Conservation (phyloP, 352 stramenopile genomes). For the Pilasporangium apinafurcum region DNA sequence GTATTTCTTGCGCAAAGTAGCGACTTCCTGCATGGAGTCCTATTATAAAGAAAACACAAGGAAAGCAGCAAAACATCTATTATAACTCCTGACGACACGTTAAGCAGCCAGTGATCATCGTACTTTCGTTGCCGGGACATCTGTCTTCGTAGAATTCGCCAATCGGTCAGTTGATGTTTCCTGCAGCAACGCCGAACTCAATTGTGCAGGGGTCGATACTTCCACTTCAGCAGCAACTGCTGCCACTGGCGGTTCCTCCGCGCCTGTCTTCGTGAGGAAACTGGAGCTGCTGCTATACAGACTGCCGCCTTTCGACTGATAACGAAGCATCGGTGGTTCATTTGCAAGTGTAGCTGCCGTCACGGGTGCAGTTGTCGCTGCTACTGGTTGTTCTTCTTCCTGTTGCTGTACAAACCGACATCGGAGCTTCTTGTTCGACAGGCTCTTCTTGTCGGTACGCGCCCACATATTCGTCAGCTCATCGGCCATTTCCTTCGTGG, state of each 20-base stretch:
- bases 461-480: conserved; percentile 86
- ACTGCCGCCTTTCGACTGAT: too few relatives aligned
- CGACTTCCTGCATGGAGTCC: conserved; percentile 54
- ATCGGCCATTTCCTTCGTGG: conserved; percentile 83
- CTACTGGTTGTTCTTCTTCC: conserved; percentile 5
- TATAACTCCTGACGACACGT: not conserved
- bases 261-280: conserved; percentile 8
- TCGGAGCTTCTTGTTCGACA: conserved; percentile 87
- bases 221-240: conserved; percentile 10
- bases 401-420: conserved; percentile 75
- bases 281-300: too few relatives aligned
- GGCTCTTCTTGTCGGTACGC: conserved; percentile 64
- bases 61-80: not conserved
- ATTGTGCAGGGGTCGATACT: conserved; percentile 35
- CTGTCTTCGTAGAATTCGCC: conserved; percentile 1
- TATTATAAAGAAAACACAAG: conserved; percentile 8
- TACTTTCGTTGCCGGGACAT: conserved; percentile 8
- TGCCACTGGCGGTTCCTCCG: conserved; percentile 18
- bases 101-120: too few relatives aligned
- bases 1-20: conserved; percentile 82
- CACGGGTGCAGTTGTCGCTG: not conserved
- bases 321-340: conserved; percentile 3
- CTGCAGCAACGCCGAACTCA: conserved; percentile 58
- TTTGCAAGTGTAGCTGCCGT: not conserved
- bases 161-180: conserved; percentile 10